These are phyloP conservation scores for Aphanomyces astaci DNA, from an alignment of 352 stramenopile genomes.

Conservation along the genomic window DNA sequence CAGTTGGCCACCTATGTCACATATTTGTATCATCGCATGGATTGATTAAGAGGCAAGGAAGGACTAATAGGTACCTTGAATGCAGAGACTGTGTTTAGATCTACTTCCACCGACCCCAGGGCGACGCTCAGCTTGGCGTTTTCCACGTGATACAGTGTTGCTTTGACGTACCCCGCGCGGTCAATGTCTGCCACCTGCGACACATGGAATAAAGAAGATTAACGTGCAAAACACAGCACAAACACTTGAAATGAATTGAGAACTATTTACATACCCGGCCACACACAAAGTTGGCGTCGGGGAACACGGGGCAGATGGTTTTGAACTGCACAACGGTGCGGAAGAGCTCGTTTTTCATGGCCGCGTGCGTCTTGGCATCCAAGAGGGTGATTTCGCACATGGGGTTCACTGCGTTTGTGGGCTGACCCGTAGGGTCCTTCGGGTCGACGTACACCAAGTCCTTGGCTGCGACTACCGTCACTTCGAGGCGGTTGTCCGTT, in stretches of 20 bases:
- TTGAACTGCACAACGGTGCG: slow-evolving; percentile 46
- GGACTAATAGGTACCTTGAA: slow-evolving; percentile 30
- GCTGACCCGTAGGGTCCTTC: slow-evolving; percentile 42
- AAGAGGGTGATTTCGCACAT: slow-evolving; percentile 55
- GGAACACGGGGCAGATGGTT: slow-evolving; percentile 48
- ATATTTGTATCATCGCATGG: neutral
- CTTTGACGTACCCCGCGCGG: slow-evolving; percentile 40
- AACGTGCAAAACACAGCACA: too few species aligned
- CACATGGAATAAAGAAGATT: neutral
- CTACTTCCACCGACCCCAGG: slow-evolving; percentile 40
- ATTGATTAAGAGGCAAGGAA: neutral
- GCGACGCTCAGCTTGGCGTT: slow-evolving; percentile 45
- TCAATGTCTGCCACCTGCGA: slow-evolving; percentile 41
- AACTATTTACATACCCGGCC: slow-evolving; percentile 34
- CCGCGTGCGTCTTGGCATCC: slow-evolving; percentile 38
- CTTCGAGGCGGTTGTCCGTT: slow-evolving; percentile 61
- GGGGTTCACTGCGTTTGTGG: slow-evolving; percentile 28
- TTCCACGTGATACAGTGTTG: slow-evolving; percentile 50
- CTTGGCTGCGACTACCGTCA: slow-evolving; percentile 43
- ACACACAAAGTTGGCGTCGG: slow-evolving; percentile 56
- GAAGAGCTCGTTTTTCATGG: slow-evolving; percentile 40
- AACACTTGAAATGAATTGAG: too few species aligned
- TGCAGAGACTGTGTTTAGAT: slow-evolving; percentile 42
- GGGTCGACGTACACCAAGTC: slow-evolving; percentile 47
- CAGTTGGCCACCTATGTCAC: slow-evolving; percentile 27